Base-by-base conservation (phyloP, 2,329 filamentous ascomycete species). In the Aciculosporium take region DNA sequence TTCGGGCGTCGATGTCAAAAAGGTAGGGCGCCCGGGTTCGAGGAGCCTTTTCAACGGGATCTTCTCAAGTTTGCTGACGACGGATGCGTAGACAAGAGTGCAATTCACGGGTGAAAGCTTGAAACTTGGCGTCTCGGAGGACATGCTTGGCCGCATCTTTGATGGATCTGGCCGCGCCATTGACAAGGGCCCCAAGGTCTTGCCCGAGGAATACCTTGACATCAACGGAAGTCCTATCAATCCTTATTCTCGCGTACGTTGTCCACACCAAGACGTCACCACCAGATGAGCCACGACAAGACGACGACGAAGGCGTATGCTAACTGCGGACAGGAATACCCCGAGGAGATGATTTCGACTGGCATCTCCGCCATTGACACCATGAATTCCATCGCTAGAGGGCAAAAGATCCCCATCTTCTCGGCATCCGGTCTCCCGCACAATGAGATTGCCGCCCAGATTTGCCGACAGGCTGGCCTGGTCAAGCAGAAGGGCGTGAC, bases 221-320 rank as follows among this genome's bases (percentile, higher is more conserved):
- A 98, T 98, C 69, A 98, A 98, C 71, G 91, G 91, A 60, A 91
- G 81, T 64, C 89, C 91, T 45, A 98, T 98, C 68, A 98, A 98
- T 70, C 91, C 91, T 47, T 96, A 91, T 70, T 89, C 88, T 46
- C 79, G 91, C 71, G 89, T 93, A 74, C 28, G 39, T 39, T 37
- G 18, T 15, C 17, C 23, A 10, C 8, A 35, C 23, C n/a, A 20
- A 24, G n/a, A 13, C 13, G 23, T 2, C 27, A 17, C 7, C 7
- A 13, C 7, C 7, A 13, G 4, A 25, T 23, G 15, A 40, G 18
- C 20, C 20, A 7, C 7, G 24, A 24, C 1, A 15, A 21, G 8
- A 20, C 15, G 8, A 5, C n/a, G 34, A 40, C 23, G 31, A 34
- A 2, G 30, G 7, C 13, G 2, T 9, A 21, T 29, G 42, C 51